These are phyloP conservation scores for Ophiostoma pallidulum DNA, from an alignment of 2,329 filamentous ascomycete species.

Conservation along the genomic window DNA sequence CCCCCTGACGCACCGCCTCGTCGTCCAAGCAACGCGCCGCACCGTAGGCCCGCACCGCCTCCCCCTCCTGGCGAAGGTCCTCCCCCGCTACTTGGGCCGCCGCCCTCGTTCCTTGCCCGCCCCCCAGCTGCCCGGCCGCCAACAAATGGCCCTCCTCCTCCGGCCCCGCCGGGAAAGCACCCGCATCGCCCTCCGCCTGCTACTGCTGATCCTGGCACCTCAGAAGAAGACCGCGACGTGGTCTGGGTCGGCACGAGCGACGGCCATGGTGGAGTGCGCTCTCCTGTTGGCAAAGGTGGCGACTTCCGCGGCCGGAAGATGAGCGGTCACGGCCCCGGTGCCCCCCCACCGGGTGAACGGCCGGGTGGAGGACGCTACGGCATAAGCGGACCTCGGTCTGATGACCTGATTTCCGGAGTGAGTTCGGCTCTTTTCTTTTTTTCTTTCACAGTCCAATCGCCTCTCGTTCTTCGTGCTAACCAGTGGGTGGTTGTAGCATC, in stretches of 20 bases:
- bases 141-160: not conserved
- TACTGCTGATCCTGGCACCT: not conserved
- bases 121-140: conserved; percentile 9
- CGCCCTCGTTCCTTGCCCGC: conserved; percentile 17
- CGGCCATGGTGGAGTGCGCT: not conserved
- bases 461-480: too few relatives aligned
- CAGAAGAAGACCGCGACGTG: not conserved
- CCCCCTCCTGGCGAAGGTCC: too few relatives aligned
- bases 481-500: not conserved
- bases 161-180: not conserved
- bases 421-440: too few relatives aligned
- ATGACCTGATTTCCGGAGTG: too few relatives aligned
- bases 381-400: not conserved
- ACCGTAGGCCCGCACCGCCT: too few relatives aligned
- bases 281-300: not conserved
- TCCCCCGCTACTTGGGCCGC: conserved; percentile 7
- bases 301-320: conserved; percentile 7
- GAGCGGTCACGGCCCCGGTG: conserved; percentile 1
- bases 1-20: not conserved
- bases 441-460: too few relatives aligned
- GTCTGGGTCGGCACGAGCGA: not conserved
- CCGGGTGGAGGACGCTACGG: not conserved
- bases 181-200: not conserved
- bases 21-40: conserved; percentile 5
- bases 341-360: too few relatives aligned